Base-by-base conservation (phyloP, 495 filamentous ascomycete genomes). In the Chaetomium tenue region DNA sequence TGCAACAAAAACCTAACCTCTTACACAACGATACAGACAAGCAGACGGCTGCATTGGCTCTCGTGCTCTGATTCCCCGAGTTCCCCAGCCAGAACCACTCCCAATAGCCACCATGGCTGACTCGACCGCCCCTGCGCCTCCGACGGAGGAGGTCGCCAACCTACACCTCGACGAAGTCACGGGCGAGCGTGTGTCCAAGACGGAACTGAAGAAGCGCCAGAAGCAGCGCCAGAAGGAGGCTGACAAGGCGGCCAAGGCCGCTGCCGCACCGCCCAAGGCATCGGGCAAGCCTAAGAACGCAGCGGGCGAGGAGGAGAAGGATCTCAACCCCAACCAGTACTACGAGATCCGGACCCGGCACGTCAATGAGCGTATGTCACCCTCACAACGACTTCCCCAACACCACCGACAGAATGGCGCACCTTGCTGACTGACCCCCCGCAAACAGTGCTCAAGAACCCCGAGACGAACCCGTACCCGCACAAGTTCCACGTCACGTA, bases 401-500 rank as follows among this genome's bases (percentile, higher is more conserved):
- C 11, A 30, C 28, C 28, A 30, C 28, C 28, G 6, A 16, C 26
- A 44, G 6, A 50, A 15, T 33, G 18, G 46, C 1, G 44, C 0
- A 9, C 26, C 33, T 58, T 60, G 28, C 68, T 70, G 52, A 70
- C 47, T 11, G 55, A 5, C 25, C 22, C 22, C 11, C 33, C 8
- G 11, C 46, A 26, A 13, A 37, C 22, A 73, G 71, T 97, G 62
- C 87, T 88, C 73, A 82, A 89, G 74, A 87, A 84, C 74, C 87
- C 92, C 79, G 77, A 87, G 44, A 91, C 91, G 23, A 89, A 96
- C 75, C 92, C 94, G 20, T 97, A 96, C 76, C 95, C 94, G 12
- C 94, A 99, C 86, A 98, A 98, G 83, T 98, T 97, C 84, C 81
- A 92, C 51, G 87, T 90, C 75, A 91, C 87, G 69, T 88, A 87